phyloP scores from a whole-genome alignment of 371 early-diverging fungal genomes.

The Lichtheimia hyalospora region DNA sequence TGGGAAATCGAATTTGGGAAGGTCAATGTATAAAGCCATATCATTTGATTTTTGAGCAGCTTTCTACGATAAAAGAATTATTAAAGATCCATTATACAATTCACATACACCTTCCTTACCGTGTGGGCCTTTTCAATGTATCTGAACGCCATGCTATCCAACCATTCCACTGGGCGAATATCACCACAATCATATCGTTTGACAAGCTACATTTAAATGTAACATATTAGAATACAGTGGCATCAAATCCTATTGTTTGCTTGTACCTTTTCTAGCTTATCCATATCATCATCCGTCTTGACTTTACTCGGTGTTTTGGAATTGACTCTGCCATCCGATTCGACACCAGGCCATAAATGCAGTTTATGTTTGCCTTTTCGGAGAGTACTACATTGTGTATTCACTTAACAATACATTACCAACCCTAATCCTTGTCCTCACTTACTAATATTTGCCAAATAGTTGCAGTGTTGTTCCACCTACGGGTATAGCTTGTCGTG shows the following conservation, averaged over 20 bases:
- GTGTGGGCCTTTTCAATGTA: slow-evolving; percentile 79
- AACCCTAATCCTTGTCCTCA: background rate
- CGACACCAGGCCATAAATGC: slow-evolving; percentile 63
- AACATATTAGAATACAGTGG: too few species aligned
- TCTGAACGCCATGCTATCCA: slow-evolving; percentile 85
- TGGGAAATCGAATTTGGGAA: slow-evolving; percentile 94
- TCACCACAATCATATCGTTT: slow-evolving; percentile 87
- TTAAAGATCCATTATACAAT: background rate
- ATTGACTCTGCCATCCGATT: slow-evolving; percentile 61
- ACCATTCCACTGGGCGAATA: slow-evolving; percentile 83
- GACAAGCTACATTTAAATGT: slow-evolving; percentile 62
- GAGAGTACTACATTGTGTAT: slow-evolving; percentile 55
- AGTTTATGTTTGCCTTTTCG: slow-evolving; percentile 83
- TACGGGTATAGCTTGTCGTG: slow-evolving; percentile 69
- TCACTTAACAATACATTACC: background rate
- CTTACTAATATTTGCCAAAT: slow-evolving; percentile 80
- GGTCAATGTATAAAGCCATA: slow-evolving; percentile 78
- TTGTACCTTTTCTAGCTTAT: slow-evolving; percentile 79
- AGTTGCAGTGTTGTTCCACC: slow-evolving; percentile 77
- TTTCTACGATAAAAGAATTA: slow-evolving; percentile 27
- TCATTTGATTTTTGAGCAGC: slow-evolving; percentile 57
- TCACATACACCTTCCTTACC: slow-evolving; percentile 32
- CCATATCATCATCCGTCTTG: slow-evolving; percentile 68
- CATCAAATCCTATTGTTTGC: too few species aligned
- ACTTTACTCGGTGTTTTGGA: slow-evolving; percentile 67